A percentile compares a stretch with the other conserved stretches of the same genome.
phyloP scores from a whole-genome alignment of 148 eudicot genomes.

The Vaccinium macrocarpon region DNA sequence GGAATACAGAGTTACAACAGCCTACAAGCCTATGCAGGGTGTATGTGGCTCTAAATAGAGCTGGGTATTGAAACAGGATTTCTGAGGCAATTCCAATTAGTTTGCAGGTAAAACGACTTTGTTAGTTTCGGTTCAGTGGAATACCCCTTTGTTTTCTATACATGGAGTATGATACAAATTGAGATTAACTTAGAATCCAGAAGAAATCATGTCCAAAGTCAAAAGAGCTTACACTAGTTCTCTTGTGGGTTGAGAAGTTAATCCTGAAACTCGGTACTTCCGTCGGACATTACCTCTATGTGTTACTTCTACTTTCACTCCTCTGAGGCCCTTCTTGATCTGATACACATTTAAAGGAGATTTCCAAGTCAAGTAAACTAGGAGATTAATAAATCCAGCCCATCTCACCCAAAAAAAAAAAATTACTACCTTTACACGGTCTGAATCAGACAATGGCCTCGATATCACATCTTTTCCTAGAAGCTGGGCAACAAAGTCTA shows the following conservation, averaged over 20 bases:
- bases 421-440: slow-evolving; percentile 58
- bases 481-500: slow-evolving; percentile 62
- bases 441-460: slow-evolving; percentile 59
- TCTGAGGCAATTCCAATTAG: not conserved
- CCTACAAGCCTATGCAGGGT: not conserved
- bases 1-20: not conserved
- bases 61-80: not conserved
- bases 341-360: slow-evolving; percentile 16
- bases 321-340: slow-evolving; percentile 70
- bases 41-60: not conserved
- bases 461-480: slow-evolving; percentile 63
- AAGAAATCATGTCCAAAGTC: not conserved
- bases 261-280: slow-evolving; percentile 68
- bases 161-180: not conserved
- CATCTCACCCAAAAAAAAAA: slow-evolving; percentile 5
- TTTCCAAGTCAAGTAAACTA: not conserved
- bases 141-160: not conserved
- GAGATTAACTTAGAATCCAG: not conserved
- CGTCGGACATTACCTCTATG: slow-evolving; percentile 63
- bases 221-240: slow-evolving; percentile 55
- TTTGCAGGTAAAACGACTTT: not conserved
- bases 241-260: slow-evolving; percentile 72
- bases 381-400: not conserved
- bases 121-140: not conserved
- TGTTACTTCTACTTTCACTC: slow-evolving; percentile 76